These are phyloP conservation scores for Fusarium burgessii DNA, from an alignment of 2,329 filamentous ascomycete species.

Conservation along the genomic window DNA sequence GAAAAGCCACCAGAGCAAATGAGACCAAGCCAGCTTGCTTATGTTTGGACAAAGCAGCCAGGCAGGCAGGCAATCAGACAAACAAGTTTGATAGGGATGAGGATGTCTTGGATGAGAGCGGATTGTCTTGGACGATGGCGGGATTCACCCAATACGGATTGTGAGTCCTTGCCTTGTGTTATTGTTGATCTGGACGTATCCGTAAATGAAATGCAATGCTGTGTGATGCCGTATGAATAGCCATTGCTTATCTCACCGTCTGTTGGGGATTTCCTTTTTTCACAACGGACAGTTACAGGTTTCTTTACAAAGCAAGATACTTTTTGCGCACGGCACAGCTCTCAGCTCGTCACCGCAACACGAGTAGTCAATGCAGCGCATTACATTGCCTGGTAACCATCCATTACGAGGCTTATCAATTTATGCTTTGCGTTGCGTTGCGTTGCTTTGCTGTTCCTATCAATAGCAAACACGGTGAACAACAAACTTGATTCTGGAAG, in stretches of 20 bases:
- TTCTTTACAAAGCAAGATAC: constrained; percentile 23
- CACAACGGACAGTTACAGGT: not conserved
- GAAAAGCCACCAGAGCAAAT: constrained; percentile 27
- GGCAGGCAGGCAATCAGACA: not conserved
- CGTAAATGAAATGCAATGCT: constrained; percentile 10
- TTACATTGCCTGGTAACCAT: constrained; percentile 16
- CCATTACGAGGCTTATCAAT: constrained; percentile 27
- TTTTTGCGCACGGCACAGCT: constrained; percentile 1
- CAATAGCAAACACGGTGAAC: not conserved
- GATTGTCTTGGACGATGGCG: constrained; percentile 31
- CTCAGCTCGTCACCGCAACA: constrained; percentile 14
- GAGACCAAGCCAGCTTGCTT: constrained; percentile 10
- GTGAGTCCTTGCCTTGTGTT: not conserved
- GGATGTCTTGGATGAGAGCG: constrained; percentile 34
- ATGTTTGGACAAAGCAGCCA: not conserved
- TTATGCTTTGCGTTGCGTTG: not conserved
- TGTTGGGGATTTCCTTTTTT: constrained; percentile 7
- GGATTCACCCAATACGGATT: constrained; percentile 13
- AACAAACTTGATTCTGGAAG: constrained; percentile 25
- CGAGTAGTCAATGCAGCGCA: not conserved
- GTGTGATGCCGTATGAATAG: constrained; percentile 20
- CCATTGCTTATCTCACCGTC: constrained; percentile 33
- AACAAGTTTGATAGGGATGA: constrained; percentile 20
- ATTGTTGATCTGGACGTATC: constrained; percentile 26
- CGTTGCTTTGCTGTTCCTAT: constrained; percentile 1